Percentiles rank a stretch among this genome's conserved stretches.
phyloP scores from a whole-genome alignment of 1,284 basidiomycete species.

The Dichomitus squalens region DNA sequence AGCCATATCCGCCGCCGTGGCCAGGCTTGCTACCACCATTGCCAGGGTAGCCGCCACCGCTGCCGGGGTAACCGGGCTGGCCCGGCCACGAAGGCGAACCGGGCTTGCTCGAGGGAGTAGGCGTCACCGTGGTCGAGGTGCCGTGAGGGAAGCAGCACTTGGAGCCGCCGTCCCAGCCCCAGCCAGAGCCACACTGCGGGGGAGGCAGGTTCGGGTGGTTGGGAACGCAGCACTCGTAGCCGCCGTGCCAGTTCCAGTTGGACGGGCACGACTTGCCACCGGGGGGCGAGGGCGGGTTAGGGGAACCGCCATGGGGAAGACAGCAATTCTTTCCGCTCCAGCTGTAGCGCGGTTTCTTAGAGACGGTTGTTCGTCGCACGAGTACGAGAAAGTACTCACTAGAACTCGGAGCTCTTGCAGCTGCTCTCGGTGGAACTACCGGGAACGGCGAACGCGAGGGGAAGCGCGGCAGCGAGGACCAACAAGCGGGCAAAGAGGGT shows the following conservation, averaged over 20 bases:
- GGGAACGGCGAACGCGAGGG: conserved; percentile 29
- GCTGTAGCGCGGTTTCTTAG: conserved; percentile 33
- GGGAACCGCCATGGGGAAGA: conserved; percentile 49
- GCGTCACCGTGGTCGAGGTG: conserved; percentile 38
- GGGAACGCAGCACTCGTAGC: conserved; percentile 53
- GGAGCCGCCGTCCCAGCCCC: conserved; percentile 45
- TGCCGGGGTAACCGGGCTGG: conserved; percentile 16
- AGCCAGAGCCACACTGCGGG: conserved; percentile 52
- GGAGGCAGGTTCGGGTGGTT: conserved; percentile 39
- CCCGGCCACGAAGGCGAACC: conserved; percentile 16
- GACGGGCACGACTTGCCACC: conserved; percentile 47
- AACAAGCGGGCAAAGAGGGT: conserved; percentile 31
- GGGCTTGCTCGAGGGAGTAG: conserved; percentile 37
- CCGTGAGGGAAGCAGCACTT: conserved; percentile 49
- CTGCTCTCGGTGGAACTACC: neutral
- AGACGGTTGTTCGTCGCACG: neutral
- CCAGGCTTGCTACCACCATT: conserved; percentile 4
- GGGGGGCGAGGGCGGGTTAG: conserved; percentile 47
- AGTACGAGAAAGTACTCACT: conserved; percentile 20
- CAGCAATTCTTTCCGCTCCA: conserved; percentile 49
- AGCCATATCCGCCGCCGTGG: conserved; percentile 3
- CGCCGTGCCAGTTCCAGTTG: conserved; percentile 38
- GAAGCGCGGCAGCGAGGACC: conserved; percentile 31
- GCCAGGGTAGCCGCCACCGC: conserved; percentile 6
- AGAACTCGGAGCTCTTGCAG: conserved; percentile 26